Conservation (phyloP, 148 eudicot species). For the Persicaria maculosa region DNA sequence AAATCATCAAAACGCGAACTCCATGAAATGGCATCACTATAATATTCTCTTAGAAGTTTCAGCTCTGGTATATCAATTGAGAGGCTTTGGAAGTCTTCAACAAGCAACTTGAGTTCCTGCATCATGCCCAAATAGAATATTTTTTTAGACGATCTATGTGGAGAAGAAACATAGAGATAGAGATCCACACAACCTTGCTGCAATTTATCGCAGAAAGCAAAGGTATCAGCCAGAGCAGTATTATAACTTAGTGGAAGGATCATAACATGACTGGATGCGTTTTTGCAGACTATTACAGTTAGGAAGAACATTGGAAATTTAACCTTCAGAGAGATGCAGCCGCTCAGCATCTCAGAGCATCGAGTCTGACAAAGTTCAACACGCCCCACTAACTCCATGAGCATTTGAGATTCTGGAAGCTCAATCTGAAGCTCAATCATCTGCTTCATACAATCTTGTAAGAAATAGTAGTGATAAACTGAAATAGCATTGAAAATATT, state of each 20-base stretch:
- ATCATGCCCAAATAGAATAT: constrained; percentile 6
- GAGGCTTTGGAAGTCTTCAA: constrained; percentile 47
- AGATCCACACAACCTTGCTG: neutral
- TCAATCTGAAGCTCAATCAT: constrained; percentile 51
- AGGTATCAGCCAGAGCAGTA: neutral
- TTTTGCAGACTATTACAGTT: neutral
- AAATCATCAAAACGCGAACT: constrained; percentile 49
- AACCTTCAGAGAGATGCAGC: constrained; percentile 55
- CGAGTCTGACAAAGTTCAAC: constrained; percentile 55
- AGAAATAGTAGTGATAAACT: constrained; percentile 11
- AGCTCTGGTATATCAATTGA: constrained; percentile 65
- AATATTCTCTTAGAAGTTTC: constrained; percentile 52
- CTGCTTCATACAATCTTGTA: constrained; percentile 25
- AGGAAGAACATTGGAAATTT: constrained; percentile 1
- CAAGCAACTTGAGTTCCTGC: constrained; percentile 66
- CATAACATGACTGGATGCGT: neutral
- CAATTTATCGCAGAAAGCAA: neutral
- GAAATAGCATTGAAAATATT: neutral
- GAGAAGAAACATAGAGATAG: neutral
- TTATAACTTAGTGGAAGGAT: neutral
- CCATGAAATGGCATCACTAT: constrained; percentile 70
- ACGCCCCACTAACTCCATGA: constrained; percentile 41
- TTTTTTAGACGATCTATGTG: neutral
- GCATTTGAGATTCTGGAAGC: constrained; percentile 60
- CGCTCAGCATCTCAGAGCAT: constrained; percentile 63